phyloP scores from a whole-genome alignment of 2,329 filamentous ascomycete genomes.

The Pestalotiopsis sp. region DNA sequence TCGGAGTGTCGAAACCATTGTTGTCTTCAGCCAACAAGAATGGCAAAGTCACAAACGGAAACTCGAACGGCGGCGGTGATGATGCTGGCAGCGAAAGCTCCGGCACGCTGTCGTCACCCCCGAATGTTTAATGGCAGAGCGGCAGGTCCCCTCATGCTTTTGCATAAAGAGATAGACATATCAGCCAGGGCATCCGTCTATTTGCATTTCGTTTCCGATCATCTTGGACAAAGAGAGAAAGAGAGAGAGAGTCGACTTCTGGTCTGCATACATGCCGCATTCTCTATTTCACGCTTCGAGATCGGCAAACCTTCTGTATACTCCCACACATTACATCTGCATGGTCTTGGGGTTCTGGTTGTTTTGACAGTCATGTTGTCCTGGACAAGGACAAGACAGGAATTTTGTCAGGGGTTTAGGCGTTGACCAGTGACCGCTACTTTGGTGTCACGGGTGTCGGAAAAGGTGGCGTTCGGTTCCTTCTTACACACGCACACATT shows the following conservation, averaged over 20 bases:
- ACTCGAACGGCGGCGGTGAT: conserved; percentile 26
- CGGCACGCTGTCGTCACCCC: conserved; percentile 58
- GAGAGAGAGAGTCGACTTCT: background rate
- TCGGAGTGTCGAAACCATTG: conserved; percentile 45
- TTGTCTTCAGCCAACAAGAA: conserved; percentile 53
- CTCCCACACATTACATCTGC: background rate
- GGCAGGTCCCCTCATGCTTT: background rate
- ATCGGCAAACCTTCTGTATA: background rate
- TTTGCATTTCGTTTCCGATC: background rate
- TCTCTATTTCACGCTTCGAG: background rate
- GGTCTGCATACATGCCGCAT: background rate
- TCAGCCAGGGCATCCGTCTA: background rate
- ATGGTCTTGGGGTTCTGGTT: conserved; percentile 9
- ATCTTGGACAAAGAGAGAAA: background rate
- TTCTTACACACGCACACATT: background rate
- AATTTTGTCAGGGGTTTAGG: background rate
- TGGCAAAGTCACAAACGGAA: conserved; percentile 33
- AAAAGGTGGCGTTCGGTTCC: conserved; percentile 4
- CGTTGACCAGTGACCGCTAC: background rate
- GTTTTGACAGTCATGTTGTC: background rate
- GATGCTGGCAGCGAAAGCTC: conserved; percentile 60
- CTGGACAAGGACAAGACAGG: background rate
- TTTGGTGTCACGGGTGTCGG: background rate
- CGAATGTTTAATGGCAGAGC: conserved; percentile 28
- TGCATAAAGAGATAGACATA: conserved; percentile 2